Conservation (phyloP, 225 moss, liverwort and hornwort genomes). For the Takakia lepidozioides region DNA sequence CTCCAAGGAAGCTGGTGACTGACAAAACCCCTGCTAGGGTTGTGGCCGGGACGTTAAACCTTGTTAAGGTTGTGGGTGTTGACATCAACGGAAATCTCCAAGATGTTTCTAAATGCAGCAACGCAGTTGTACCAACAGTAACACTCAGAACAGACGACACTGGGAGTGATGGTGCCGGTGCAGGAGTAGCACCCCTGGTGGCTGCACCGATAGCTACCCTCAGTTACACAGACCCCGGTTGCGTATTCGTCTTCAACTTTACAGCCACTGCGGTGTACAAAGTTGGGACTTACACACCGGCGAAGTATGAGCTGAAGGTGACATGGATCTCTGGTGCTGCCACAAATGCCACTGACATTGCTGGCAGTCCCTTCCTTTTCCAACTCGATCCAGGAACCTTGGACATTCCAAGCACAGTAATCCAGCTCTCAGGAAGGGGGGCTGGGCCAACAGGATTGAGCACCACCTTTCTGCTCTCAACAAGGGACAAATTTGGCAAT, state of each 20-base stretch:
- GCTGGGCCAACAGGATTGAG: slow-evolving; percentile 22
- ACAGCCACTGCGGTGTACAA: slow-evolving; percentile 12
- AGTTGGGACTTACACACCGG: too few species aligned
- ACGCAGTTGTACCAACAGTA: slow-evolving; percentile 6
- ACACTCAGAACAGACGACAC: slow-evolving; percentile 10
- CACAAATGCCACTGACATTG: slow-evolving; percentile 9
- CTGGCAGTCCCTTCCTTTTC: slow-evolving; percentile 30
- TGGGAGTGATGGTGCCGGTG: slow-evolving; percentile 16
- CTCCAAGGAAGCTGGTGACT: slow-evolving; percentile 12
- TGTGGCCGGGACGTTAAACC: slow-evolving; percentile 5
- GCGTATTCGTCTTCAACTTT: slow-evolving; percentile 23
- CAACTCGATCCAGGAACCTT: slow-evolving; percentile 18
- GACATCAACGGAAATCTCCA: slow-evolving; percentile 40
- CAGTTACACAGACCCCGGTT: slow-evolving; percentile 9
- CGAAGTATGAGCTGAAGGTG: slow-evolving; percentile 7
- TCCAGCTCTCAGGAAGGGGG: slow-evolving; percentile 14
- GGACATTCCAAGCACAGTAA: slow-evolving; percentile 17
- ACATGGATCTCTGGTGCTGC: slow-evolving; percentile 9
- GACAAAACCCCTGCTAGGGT: slow-evolving; percentile 11
- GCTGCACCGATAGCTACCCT: slow-evolving; percentile 10
- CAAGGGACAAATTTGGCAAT: slow-evolving; percentile 37
- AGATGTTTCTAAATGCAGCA: slow-evolving; percentile 15
- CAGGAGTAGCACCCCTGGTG: slow-evolving; percentile 23
- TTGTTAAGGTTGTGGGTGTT: slow-evolving; percentile 22
- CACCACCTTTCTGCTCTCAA: slow-evolving; percentile 29